Base-by-base conservation (phyloP, 2,329 filamentous ascomycete genomes). In the Colletotrichum gloeosporioides region DNA sequence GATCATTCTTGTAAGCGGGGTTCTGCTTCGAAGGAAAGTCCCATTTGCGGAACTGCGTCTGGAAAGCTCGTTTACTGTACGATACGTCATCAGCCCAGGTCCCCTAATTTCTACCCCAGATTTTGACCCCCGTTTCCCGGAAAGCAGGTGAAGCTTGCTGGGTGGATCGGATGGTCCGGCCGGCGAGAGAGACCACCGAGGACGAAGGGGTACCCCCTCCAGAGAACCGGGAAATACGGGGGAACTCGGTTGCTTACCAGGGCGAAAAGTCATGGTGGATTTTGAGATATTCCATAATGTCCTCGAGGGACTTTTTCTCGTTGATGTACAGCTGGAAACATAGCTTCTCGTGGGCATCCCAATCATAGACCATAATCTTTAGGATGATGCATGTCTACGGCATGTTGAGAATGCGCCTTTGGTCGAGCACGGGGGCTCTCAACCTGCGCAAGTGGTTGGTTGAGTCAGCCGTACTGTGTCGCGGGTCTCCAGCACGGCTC, bases 41-140 rank as follows among this genome's bases (percentile, higher is more conserved):
- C 95, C 95, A 97, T 82, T 92, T 89, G 81, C 92, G 93, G 84
- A 96, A 95, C 79, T 95, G 93, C 5, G 89, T 92, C 83, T 95
- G 94, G 77, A 93, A 95, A 59, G 93, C 93, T 76, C 94, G 92
- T 87, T 95, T 95, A 83, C 94, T 95, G 84, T 71, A 39, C 8
- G 59, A n/a, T 44, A 55, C 31, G 70, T 69, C 63, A 76, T 64
- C 65, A 70, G 71, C 44, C 27, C 12, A 16, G 27, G 29, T 36
- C 18, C 59, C 27, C 29, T 32, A 62, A 6, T 63, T 39, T 73
- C 49, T 36, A 68, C 49, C 71, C 65, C 65, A 32, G 74, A 66
- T 70, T 34, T 65, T 29, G 27, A 34, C 18, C 34, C n/a, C 25
- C 27, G 8, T 8, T 4, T 27, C n/a, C 27, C 7, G 3, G 25